Percentiles rank a stretch among this genome's conserved stretches.
Evolutionary conservation across 345 rosid species (phyloP).

Genomic region (Mallotus nudiflorus): DNA sequence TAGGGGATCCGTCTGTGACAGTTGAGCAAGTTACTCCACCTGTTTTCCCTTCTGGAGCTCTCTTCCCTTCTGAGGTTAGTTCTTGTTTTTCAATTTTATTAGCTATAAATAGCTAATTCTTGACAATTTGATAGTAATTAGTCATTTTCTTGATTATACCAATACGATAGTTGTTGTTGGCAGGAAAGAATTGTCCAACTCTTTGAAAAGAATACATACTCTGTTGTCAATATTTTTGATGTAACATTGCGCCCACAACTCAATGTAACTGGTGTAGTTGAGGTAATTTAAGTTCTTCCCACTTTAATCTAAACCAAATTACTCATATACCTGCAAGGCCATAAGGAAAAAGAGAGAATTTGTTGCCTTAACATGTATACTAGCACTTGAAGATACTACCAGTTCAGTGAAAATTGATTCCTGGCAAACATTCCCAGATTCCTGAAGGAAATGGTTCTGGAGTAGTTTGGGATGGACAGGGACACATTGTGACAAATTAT

Average conservation of each 20-base stretch:
- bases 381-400: background rate
- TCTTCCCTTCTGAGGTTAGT: slow-evolving; percentile 87
- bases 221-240: slow-evolving; percentile 93
- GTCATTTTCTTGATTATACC: no score
- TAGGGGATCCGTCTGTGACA: slow-evolving; percentile 78
- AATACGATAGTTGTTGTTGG: slow-evolving; percentile 14
- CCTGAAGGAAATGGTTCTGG: slow-evolving; percentile 99
- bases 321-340: background rate
- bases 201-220: slow-evolving; percentile 82
- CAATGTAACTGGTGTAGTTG: slow-evolving; percentile 82
- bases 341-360: background rate
- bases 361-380: background rate
- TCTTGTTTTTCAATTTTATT: slow-evolving; percentile 4
- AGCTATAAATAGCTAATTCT: no score
- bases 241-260: slow-evolving; percentile 91
- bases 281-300: slow-evolving; percentile 56
- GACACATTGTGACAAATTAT: slow-evolving; percentile 92
- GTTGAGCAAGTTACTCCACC: slow-evolving; percentile 83
- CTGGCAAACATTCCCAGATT: slow-evolving; percentile 47
- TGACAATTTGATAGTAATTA: no score
- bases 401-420: background rate
- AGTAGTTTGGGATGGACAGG: slow-evolving; percentile 85
- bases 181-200: slow-evolving; percentile 86
- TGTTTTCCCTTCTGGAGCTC: slow-evolving; percentile 70
- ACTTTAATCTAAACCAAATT: background rate